Percentiles rank a stretch among this genome's conserved stretches.
Evolutionary conservation across 73 alveolate species (phyloP).

Genomic region (Paramecium tetraurelia): DNA sequence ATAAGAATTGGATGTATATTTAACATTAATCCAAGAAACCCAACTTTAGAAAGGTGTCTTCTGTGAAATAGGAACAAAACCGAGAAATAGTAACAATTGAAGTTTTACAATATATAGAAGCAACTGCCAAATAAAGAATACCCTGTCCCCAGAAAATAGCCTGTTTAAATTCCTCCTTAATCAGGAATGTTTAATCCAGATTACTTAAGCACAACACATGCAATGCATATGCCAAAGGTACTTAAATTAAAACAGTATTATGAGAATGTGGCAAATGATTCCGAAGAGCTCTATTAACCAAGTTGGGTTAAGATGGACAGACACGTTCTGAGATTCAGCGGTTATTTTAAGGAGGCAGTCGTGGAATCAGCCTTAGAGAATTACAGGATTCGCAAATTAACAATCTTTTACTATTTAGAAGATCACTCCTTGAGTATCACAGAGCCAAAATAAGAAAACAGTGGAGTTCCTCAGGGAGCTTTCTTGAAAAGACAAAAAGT

Average conservation of each 20-base stretch:
- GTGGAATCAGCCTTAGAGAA: slow-evolving; percentile 92
- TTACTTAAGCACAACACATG: slow-evolving; percentile 64
- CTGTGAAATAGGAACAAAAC: slow-evolving; percentile 70
- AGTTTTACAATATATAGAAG: slow-evolving; percentile 46
- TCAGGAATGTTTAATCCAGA: slow-evolving; percentile 67
- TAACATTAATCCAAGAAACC: slow-evolving; percentile 63
- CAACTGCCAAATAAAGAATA: slow-evolving; percentile 55
- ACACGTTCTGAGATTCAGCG: slow-evolving; percentile 86
- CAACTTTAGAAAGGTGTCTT: slow-evolving; percentile 61
- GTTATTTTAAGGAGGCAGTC: slow-evolving; percentile 92
- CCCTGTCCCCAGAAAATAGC: slow-evolving; percentile 65
- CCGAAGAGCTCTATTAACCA: slow-evolving; percentile 87
- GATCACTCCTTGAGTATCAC: slow-evolving; percentile 85
- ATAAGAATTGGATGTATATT: slow-evolving; percentile 70
- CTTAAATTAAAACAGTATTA: not conserved
- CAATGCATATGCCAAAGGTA: slow-evolving; percentile 58
- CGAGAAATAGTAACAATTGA: slow-evolving; percentile 55
- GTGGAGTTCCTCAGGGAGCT: slow-evolving; percentile 94
- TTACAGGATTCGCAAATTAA: slow-evolving; percentile 79
- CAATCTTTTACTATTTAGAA: slow-evolving; percentile 82
- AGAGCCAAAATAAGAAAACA: slow-evolving; percentile 83
- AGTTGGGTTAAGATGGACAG: slow-evolving; percentile 91
- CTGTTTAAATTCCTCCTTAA: slow-evolving; percentile 59
- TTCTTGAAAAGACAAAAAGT: slow-evolving; percentile 81
- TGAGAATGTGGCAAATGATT: slow-evolving; percentile 60